phyloP scores from a whole-genome alignment of 2,329 filamentous ascomycete genomes.

The Diaporthe citrichinensis region DNA sequence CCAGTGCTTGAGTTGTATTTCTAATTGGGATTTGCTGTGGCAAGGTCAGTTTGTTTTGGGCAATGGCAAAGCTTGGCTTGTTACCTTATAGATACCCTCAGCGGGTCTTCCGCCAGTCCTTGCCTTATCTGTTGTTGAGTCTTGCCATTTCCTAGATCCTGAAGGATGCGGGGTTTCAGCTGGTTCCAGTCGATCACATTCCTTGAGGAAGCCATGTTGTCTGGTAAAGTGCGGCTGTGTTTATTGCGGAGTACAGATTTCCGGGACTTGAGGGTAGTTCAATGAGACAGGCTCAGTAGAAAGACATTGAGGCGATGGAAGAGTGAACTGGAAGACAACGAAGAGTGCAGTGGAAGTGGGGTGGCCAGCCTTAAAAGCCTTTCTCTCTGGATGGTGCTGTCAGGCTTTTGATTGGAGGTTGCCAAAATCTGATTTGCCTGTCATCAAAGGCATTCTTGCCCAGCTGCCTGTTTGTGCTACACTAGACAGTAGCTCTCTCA shows the following conservation, averaged over 20 bases:
- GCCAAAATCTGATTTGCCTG: neutral
- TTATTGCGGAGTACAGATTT: neutral
- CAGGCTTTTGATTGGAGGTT: neutral
- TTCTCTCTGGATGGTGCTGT: neutral
- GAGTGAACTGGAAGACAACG: neutral
- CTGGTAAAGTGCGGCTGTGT: too few species aligned
- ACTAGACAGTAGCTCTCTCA: neutral
- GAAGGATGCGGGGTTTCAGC: neutral
- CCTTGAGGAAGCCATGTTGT: neutral
- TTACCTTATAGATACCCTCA: neutral
- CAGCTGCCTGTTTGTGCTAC: neutral
- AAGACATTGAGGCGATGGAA: neutral
- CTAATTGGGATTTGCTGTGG: neutral
- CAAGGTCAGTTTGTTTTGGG: neutral
- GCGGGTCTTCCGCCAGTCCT: neutral
- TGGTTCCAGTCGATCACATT: neutral
- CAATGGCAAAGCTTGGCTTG: neutral
- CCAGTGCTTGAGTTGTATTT: neutral
- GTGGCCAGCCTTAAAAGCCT: neutral
- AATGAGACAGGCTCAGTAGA: neutral
- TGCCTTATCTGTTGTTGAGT: neutral
- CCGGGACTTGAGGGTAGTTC: neutral
- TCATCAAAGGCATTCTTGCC: neutral
- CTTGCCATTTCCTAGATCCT: neutral
- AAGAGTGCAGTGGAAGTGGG: neutral